phyloP scores from a whole-genome alignment of 2,329 filamentous ascomycete species.

The Penicillium sp. region DNA sequence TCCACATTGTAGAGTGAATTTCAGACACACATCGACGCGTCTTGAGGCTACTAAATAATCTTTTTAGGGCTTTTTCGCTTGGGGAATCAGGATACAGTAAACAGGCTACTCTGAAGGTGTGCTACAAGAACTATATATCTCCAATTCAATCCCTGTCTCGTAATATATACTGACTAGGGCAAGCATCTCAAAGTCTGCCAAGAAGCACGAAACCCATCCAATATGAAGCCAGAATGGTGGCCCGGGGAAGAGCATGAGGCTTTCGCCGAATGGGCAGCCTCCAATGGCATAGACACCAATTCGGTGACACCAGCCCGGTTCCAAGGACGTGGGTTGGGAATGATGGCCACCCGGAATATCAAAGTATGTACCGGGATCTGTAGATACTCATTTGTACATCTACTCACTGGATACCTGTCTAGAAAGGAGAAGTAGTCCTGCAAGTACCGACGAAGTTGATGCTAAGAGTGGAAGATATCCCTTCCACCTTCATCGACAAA shows the following conservation, averaged over 20 bases:
- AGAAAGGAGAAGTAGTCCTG: slow-evolving; percentile 62
- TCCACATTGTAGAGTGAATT: slow-evolving; percentile 6
- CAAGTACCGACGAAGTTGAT: slow-evolving; percentile 63
- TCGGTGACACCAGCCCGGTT: slow-evolving; percentile 66
- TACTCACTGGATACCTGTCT: background rate
- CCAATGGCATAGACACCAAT: slow-evolving; percentile 63
- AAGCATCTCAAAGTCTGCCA: background rate
- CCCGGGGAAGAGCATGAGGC: slow-evolving; percentile 42
- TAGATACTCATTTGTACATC: background rate
- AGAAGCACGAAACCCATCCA: background rate
- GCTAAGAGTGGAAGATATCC: slow-evolving; percentile 61
- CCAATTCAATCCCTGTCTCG: background rate
- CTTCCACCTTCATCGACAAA: slow-evolving; percentile 49
- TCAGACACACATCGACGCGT: background rate
- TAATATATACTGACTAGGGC: background rate
- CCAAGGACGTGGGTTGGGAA: slow-evolving; percentile 71
- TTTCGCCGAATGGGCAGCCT: slow-evolving; percentile 67
- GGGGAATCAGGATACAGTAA: too few species aligned
- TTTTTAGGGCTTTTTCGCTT: background rate
- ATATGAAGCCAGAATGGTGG: slow-evolving; percentile 29
- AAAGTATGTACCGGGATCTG: slow-evolving; percentile 48
- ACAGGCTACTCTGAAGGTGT: background rate
- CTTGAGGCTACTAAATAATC: background rate
- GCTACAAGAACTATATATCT: background rate
- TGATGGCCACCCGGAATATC: slow-evolving; percentile 66